Percentiles rank a stretch among this genome's conserved stretches.
These are phyloP conservation scores for Spatholobus suberectus DNA, from an alignment of 306 rosid species.

Conservation along the genomic window DNA sequence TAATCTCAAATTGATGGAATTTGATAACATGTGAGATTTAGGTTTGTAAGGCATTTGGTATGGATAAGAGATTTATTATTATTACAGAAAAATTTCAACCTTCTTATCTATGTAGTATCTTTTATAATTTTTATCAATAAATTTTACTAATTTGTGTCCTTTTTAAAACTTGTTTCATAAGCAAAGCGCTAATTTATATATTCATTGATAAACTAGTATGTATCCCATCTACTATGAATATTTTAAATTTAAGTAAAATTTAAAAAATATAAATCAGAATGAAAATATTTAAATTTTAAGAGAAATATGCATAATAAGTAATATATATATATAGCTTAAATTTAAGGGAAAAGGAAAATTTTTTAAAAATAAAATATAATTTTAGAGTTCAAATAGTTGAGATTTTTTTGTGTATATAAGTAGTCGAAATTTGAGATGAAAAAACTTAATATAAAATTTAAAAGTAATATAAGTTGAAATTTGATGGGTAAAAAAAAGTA, in stretches of 20 bases:
- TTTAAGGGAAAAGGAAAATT: neutral
- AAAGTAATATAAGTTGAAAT: neutral
- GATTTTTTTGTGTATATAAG: neutral
- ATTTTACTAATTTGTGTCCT: neutral
- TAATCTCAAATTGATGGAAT: neutral
- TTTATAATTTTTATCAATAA: neutral
- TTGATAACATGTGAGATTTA: neutral
- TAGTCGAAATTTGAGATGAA: neutral
- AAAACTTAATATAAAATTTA: neutral
- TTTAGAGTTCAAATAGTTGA: neutral
- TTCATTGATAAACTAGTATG: neutral
- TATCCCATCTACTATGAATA: neutral
- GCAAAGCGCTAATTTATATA: neutral
- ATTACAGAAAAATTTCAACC: neutral
- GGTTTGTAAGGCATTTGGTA: neutral
- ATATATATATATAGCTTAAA: too few relatives aligned
- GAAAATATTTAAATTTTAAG: neutral
- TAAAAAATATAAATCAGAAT: neutral
- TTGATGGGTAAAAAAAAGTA: neutral
- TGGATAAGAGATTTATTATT: neutral
- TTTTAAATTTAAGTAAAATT: neutral
- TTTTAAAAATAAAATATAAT: neutral
- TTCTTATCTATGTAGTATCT: neutral
- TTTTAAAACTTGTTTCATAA: neutral
- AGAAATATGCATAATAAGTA: neutral